Percentiles rank a stretch among this genome's conserved stretches.
phyloP scores from a whole-genome alignment of 2,329 filamentous ascomycete species.

The Fusarium longipes region DNA sequence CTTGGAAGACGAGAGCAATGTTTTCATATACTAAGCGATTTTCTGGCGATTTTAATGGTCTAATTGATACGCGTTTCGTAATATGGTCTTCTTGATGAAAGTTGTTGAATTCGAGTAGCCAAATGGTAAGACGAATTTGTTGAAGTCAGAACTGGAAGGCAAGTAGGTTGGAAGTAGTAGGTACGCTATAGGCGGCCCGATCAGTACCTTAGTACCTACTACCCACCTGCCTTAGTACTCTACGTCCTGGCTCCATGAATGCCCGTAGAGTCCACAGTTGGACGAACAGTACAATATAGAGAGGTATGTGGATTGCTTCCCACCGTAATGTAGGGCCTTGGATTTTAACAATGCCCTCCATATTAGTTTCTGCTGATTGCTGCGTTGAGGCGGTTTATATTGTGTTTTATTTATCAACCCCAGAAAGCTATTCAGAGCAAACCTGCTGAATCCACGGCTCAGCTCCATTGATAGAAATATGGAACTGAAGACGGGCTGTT shows the following conservation, averaged over 20 bases:
- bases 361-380: too few species aligned
- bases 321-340: neutral
- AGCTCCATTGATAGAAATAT: too few species aligned
- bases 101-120: neutral
- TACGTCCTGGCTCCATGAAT: too few species aligned
- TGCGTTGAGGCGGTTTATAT: too few species aligned
- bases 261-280: neutral
- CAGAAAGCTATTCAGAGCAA: too few species aligned
- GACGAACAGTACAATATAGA: neutral
- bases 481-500: too few species aligned
- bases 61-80: neutral
- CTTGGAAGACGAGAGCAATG: neutral
- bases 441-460: too few species aligned
- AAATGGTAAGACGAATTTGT: neutral
- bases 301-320: too few species aligned
- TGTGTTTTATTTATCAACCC: too few species aligned
- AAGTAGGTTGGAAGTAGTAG: conserved; percentile 6
- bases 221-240: too few species aligned
- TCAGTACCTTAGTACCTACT: too few species aligned
- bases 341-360: too few species aligned
- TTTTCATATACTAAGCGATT: neutral
- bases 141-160: neutral
- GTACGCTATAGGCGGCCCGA: conserved; percentile 15
- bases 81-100: neutral
- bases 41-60: neutral